Evolutionary conservation across 352 stramenopile genomes (phyloP), one percentile per base, ranked within the genome.

Genomic region (Globisporangium echinulatum): DNA sequence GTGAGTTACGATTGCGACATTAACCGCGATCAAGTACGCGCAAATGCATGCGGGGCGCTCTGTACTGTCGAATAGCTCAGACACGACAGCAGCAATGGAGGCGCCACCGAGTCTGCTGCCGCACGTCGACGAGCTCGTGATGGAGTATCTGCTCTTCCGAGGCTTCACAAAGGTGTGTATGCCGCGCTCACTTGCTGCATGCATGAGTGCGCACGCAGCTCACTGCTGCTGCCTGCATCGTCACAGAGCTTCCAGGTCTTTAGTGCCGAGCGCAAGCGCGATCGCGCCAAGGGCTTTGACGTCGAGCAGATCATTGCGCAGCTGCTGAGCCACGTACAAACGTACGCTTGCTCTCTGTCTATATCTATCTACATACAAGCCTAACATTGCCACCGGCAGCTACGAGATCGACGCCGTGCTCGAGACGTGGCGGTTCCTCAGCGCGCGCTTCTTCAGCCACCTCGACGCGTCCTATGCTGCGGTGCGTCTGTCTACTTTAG

Each of bases 71-170:
- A 59, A 46, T 5, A 9, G 5, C 17, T n/a, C 25, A 25, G 25
- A 25, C 25, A 47, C 36, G 25, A 43, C 40, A 17, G 19, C 19
- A 19, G 33, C n/a, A 40, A 61, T 19, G 51, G 66, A 40, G 7
- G 74, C 77, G 67, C 58, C 75, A 40, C 66, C 70, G 52, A 75
- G 66, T 51, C 64, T 89, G 33, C 67, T 93, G 51, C 77, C 84
- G 63, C 82, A 88, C 64, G 81, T 93, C 55, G 84, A 91, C 58
- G 84, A 93, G 69, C 73, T 93, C 39, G 70, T 93, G 60, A 87
- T 93, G 75, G 84, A 93, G 70, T 93, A 93, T 63, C 66, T 93
- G 52, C 79, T 93, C 58, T 93, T 93, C 70, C 72, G 84, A 5
- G 84, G 84, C 42, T 93, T 93, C 65, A 90, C 84, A 36, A 90